A percentile compares a stretch with the other conserved stretches of the same genome.
These are phyloP conservation scores for Alternaria rosae DNA, from an alignment of 2,329 filamentous ascomycete species.

Conservation along the genomic window DNA sequence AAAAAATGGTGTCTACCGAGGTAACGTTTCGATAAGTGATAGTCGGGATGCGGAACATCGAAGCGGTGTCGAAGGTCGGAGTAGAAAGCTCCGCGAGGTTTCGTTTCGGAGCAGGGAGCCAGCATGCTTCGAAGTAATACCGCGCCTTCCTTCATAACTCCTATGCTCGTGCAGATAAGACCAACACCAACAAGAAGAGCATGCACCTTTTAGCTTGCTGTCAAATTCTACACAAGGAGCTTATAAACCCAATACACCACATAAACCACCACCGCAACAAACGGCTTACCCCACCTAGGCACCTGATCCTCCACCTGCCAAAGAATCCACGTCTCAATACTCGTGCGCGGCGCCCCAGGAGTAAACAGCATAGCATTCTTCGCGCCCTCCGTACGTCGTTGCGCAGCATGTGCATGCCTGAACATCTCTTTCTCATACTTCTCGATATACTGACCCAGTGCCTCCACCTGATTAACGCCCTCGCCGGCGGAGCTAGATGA, in stretches of 20 bases:
- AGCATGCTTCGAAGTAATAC: background rate
- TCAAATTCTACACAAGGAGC: background rate
- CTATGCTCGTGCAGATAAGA: background rate
- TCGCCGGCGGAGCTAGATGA: background rate
- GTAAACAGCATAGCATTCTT: slow-evolving; percentile 60
- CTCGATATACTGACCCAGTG: slow-evolving; percentile 36
- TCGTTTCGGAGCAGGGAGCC: background rate
- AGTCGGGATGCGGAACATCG: background rate
- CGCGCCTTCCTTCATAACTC: background rate
- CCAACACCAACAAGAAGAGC: background rate
- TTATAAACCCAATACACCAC: slow-evolving; percentile 12
- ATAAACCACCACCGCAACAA: slow-evolving; percentile 24
- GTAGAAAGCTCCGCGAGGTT: background rate
- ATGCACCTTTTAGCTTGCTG: background rate
- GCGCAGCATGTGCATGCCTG: slow-evolving; percentile 41
- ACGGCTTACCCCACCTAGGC: slow-evolving; percentile 23
- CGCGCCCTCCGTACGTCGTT: slow-evolving; percentile 53
- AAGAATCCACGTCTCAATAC: slow-evolving; percentile 51
- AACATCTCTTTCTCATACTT: slow-evolving; percentile 52
- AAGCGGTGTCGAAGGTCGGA: background rate
- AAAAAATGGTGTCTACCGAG: slow-evolving; percentile 45
- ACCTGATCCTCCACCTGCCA: slow-evolving; percentile 22
- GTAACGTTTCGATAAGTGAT: slow-evolving; percentile 3
- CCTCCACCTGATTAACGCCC: background rate
- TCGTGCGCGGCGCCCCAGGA: slow-evolving; percentile 53